phyloP scores from a whole-genome alignment of 805 yeast species.

The Wickerhamiella parazyma region DNA sequence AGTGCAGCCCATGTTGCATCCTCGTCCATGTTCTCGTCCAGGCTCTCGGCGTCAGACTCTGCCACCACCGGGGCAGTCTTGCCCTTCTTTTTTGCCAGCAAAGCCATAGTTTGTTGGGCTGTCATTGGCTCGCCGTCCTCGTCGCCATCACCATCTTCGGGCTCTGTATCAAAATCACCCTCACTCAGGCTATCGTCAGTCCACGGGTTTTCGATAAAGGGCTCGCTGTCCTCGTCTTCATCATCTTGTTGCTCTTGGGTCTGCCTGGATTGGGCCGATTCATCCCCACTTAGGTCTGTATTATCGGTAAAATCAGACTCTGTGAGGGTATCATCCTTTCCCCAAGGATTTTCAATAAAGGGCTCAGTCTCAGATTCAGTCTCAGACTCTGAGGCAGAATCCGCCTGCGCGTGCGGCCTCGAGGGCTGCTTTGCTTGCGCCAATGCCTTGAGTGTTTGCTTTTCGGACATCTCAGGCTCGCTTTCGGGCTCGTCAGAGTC shows the following conservation, averaged over 20 bases:
- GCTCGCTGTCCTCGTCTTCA: conserved; percentile 5
- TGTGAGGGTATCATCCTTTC: conserved; percentile 12
- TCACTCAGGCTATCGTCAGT: conserved; percentile 14
- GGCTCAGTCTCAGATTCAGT: conserved; percentile 2
- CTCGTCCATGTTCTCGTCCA: conserved; percentile 13
- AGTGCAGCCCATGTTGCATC: conserved; percentile 20
- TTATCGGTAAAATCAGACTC: conserved; percentile 14
- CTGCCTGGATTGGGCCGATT: too few species aligned
- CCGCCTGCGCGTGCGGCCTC: neutral
- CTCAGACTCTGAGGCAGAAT: neutral
- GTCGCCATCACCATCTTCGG: conserved; percentile 4
- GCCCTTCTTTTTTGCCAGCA: conserved; percentile 13
- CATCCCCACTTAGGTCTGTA: conserved; percentile 9
- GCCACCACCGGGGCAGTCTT: conserved; percentile 8
- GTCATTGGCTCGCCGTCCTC: conserved; percentile 11
- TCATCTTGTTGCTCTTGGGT: neutral
- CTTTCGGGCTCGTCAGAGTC: conserved; percentile 16
- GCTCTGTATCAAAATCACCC: conserved; percentile 20
- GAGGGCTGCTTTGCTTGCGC: neutral
- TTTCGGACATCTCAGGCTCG: neutral
- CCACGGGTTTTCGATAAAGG: conserved; percentile 10
- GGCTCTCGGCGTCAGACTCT: conserved; percentile 10
- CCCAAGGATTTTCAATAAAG: conserved; percentile 10
- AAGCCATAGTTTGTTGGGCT: conserved; percentile 17
- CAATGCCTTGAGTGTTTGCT: neutral